A percentile compares a stretch with the other conserved stretches of the same genome.
Conservation (phyloP, 1,284 basidiomycete species). For the Ganoderma sinense region DNA sequence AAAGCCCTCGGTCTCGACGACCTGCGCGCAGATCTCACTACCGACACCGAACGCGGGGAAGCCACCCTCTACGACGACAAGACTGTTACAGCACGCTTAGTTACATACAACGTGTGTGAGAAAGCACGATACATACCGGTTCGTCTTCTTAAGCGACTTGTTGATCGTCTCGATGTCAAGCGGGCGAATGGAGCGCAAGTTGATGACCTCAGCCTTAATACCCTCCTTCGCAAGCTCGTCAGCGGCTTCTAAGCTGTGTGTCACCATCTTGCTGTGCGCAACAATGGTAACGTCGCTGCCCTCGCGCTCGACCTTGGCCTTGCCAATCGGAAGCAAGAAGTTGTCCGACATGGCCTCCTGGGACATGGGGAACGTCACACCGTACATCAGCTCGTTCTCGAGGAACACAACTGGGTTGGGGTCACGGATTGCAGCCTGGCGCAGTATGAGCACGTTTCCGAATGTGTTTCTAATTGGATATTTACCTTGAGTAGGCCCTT, state of each 20-base stretch:
- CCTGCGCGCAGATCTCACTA: slow-evolving; percentile 96
- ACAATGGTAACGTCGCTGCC: slow-evolving; percentile 96
- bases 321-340: slow-evolving; percentile 96
- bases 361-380: slow-evolving; percentile 95
- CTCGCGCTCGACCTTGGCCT: slow-evolving; percentile 94
- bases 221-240: slow-evolving; percentile 95
- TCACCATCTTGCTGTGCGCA: slow-evolving; percentile 97
- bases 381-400: slow-evolving; percentile 99
- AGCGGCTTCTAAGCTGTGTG: slow-evolving; percentile 92
- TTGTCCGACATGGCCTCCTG: slow-evolving; percentile 94
- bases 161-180: slow-evolving; percentile 98
- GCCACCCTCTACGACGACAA: slow-evolving; percentile 96
- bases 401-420: slow-evolving; percentile 98
- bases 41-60: slow-evolving; percentile 99
- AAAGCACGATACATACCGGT: slow-evolving; percentile 65
- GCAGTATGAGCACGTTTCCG: background rate
- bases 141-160: slow-evolving; percentile 97
- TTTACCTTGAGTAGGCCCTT: slow-evolving; percentile 95
- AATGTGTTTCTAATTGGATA: background rate
- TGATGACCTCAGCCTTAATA: slow-evolving; percentile 98
- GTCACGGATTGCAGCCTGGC: slow-evolving; percentile 93
- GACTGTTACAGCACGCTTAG: slow-evolving; percentile 47
- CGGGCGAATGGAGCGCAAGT: slow-evolving; percentile 94
- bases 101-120: background rate
- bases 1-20: slow-evolving; percentile 95